phyloP scores from a whole-genome alignment of 176 grass and related monocot genomes.

The Oryza meyeriana region DNA sequence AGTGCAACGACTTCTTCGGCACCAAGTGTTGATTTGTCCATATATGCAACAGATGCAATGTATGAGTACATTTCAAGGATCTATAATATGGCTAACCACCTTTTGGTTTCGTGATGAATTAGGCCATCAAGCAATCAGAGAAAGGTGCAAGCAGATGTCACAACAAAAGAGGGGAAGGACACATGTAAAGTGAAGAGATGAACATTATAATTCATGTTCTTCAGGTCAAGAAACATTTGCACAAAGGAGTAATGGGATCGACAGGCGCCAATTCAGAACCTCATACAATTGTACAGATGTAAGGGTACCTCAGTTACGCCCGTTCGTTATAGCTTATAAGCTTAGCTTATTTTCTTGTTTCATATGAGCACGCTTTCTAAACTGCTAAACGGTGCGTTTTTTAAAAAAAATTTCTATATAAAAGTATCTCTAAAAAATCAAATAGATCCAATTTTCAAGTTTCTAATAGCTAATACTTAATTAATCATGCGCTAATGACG shows the following conservation, averaged over 20 bases:
- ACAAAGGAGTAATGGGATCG: slow-evolving; percentile 14
- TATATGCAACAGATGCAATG: not conserved
- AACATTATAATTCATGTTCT: not conserved
- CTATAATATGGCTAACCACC: not conserved
- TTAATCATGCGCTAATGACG: too few species aligned
- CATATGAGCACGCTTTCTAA: too few species aligned
- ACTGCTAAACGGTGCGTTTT: too few species aligned
- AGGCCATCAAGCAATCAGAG: not conserved
- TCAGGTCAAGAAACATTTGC: slow-evolving; percentile 9
- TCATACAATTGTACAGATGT: slow-evolving; percentile 46
- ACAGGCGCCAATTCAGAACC: slow-evolving; percentile 22
- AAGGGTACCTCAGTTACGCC: slow-evolving; percentile 32
- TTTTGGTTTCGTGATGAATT: not conserved
- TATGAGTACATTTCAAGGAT: not conserved
- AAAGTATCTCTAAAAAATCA: too few species aligned
- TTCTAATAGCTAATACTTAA: too few species aligned
- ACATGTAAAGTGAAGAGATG: not conserved
- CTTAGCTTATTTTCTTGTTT: too few species aligned
- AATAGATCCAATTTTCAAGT: too few species aligned
- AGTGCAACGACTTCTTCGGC: slow-evolving; percentile 27
- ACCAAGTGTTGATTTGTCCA: not conserved
- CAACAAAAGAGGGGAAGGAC: not conserved
- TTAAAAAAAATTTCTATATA: too few species aligned
- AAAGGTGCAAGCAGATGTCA: not conserved
- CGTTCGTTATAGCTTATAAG: too few species aligned